Evolutionary conservation across 202 grass and related monocot species (phyloP), one percentile per base, ranked within the genome.

Genomic region (Zoysia matrella): DNA sequence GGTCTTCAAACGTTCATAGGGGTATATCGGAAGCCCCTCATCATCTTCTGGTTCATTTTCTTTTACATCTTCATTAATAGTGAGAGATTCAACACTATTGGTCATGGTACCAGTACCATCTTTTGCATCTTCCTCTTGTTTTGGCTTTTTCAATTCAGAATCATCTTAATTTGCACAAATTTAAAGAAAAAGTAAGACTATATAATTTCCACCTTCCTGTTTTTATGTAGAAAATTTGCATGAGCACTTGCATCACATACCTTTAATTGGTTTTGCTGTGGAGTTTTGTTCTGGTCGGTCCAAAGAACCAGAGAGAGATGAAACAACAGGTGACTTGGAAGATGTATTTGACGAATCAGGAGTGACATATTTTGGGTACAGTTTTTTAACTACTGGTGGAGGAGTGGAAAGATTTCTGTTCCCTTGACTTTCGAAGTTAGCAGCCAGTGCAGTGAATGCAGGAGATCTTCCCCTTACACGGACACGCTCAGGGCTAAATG

Each of bases 341-440:
- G 76, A 67, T 14, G 73, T 66, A 69, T 87, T 88, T 18, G 62
- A 86, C 43, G 81, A 65, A 71, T 94, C 91, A 73, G 89, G 91
- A 6, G 94, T 86, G 40, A 58, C 65, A 76, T 89, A 97, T 91
- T 92, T 97, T 0, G 94, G 94, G 75, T 90, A 92, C 78, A 94
- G 68, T 86, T 94, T 97, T 77, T 90, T 92, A n/a, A 86, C 91
- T 14, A 86, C 87, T 6, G 94, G 91, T 40, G 94, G 94, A 81
- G 93, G 93, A 63, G 91, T 97, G 49, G 94, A 97, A 45, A 97
- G 91, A 86, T 97, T 97, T 80, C 94, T 89, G 73, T 80, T 82
- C 77, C 85, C 89, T 64, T 83, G 69, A 87, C 89, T 94, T 90
- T 97, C 94, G 86, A 97, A 97, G 74, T 80, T 97, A 81, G 94